Conservation (phyloP, 768 basidiomycete genomes). For the Gelatoporia subvermispora region DNA sequence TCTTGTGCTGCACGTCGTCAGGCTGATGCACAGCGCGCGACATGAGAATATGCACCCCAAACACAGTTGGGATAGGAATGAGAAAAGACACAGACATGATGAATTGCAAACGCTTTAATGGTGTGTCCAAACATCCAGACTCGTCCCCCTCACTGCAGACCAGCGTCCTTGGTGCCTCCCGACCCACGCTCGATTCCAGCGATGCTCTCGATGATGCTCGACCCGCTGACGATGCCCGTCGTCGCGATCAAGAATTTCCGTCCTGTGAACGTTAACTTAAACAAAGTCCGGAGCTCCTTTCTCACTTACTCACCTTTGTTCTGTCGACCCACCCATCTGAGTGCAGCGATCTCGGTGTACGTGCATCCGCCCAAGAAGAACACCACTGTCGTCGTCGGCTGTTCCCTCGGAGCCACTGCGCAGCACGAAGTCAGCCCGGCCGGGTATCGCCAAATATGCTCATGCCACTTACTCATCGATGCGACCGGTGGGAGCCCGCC, state of each 20-base stretch:
- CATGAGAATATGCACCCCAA: too few species aligned
- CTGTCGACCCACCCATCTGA: slow-evolving; percentile 88
- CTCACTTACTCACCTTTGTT: slow-evolving; percentile 71
- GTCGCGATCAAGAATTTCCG: slow-evolving; percentile 88
- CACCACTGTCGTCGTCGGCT: slow-evolving; percentile 79
- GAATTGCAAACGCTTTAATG: too few species aligned
- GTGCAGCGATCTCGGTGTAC: slow-evolving; percentile 92
- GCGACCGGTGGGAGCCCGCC: slow-evolving; percentile 22
- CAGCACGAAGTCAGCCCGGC: neutral
- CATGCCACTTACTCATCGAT: slow-evolving; percentile 29
- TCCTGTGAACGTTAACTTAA: slow-evolving; percentile 45
- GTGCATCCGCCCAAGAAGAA: slow-evolving; percentile 98
- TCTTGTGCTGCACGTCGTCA: too few species aligned
- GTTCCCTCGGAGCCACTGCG: slow-evolving; percentile 48
- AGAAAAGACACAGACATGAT: too few species aligned
- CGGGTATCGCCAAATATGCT: neutral
- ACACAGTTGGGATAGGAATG: too few species aligned
- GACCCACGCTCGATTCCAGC: slow-evolving; percentile 37
- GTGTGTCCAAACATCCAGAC: neutral
- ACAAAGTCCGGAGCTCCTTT: too few species aligned
- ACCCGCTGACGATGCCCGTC: slow-evolving; percentile 84
- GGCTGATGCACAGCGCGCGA: too few species aligned
- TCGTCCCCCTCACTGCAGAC: slow-evolving; percentile 19
- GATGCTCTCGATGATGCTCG: slow-evolving; percentile 65
- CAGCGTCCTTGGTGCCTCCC: slow-evolving; percentile 35